Conservation (phyloP, 441 rosid genomes). For the Adansonia madagascariensis region DNA sequence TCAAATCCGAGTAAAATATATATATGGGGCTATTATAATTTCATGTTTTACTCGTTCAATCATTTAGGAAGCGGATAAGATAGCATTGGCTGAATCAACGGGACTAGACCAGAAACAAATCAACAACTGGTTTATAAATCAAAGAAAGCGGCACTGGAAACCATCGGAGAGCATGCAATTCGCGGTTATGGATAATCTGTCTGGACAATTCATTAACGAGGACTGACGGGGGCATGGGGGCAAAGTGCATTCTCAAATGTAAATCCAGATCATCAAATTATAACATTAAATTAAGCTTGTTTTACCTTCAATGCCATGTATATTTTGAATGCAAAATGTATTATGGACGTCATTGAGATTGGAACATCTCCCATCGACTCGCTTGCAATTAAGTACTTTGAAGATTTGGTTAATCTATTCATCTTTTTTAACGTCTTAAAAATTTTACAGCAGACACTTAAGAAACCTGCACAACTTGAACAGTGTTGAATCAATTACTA, state of each 20-base stretch:
- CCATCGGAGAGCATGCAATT: conserved; percentile 83
- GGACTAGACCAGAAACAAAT: conserved; percentile 95
- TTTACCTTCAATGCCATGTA: conserved; percentile 9
- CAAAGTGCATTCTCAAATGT: conserved; percentile 20
- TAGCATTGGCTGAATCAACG: conserved; percentile 73
- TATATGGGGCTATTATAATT: neutral
- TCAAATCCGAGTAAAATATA: neutral
- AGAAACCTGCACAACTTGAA: too few species aligned
- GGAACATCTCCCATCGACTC: conserved; percentile 22
- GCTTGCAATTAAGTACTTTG: conserved; percentile 24
- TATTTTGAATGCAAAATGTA: conserved; percentile 28
- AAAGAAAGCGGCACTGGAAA: conserved; percentile 95
- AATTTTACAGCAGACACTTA: neutral
- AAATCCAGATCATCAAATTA: conserved; percentile 10
- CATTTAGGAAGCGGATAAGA: conserved; percentile 78
- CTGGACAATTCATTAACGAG: conserved; percentile 62
- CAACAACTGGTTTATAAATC: conserved; percentile 96
- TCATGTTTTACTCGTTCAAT: neutral
- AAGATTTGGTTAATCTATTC: neutral
- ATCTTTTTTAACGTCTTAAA: neutral
- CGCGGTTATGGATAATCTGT: conserved; percentile 53
- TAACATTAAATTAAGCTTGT: neutral
- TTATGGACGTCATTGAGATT: conserved; percentile 19
- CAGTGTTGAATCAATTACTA: too few species aligned
- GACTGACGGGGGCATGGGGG: conserved; percentile 41